Percentiles rank a stretch among this genome's conserved stretches.
Evolutionary conservation across 169 alveolate species (phyloP).

Genomic region (Amoebophrya sp.): DNA sequence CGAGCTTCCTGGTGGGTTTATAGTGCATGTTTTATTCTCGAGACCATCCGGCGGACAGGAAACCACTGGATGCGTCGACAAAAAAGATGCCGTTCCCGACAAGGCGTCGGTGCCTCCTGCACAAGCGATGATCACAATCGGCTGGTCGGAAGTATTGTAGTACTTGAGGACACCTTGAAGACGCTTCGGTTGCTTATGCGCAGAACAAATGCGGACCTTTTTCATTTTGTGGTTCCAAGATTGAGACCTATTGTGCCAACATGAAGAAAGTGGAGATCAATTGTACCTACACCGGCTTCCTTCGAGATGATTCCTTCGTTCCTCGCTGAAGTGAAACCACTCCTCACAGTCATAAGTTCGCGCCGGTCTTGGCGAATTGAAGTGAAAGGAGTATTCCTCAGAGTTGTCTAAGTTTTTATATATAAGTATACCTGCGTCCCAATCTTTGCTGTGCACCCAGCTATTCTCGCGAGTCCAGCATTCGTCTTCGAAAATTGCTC

Average conservation of each 20-base stretch:
- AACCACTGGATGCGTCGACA: conserved; percentile 38
- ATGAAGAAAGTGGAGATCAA: no score
- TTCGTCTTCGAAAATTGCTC: neutral
- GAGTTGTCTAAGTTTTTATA: no score
- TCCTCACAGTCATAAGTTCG: no score
- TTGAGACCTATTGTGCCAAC: no score
- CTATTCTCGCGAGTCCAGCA: no score
- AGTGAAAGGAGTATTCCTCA: no score
- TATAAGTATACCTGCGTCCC: no score
- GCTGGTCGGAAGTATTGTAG: conserved; percentile 30
- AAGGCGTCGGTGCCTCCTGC: conserved; percentile 48
- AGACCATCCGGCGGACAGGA: conserved; percentile 47
- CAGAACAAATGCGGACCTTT: conserved; percentile 41
- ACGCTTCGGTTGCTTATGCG: conserved; percentile 42
- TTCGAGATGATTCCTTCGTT: no score
- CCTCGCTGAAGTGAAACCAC: no score
- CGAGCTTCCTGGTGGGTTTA: conserved; percentile 41
- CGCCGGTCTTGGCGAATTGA: no score
- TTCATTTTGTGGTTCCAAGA: conserved; percentile 19
- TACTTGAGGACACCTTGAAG: conserved; percentile 27
- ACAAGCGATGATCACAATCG: conserved; percentile 32
- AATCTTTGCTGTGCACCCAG: no score
- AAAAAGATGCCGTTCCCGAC: conserved; percentile 39
- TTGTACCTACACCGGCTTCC: no score
- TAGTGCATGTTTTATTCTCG: conserved; percentile 25